Evolutionary conservation across 169 alveolate species (phyloP).

Genomic region (Plasmodium gonderi): DNA sequence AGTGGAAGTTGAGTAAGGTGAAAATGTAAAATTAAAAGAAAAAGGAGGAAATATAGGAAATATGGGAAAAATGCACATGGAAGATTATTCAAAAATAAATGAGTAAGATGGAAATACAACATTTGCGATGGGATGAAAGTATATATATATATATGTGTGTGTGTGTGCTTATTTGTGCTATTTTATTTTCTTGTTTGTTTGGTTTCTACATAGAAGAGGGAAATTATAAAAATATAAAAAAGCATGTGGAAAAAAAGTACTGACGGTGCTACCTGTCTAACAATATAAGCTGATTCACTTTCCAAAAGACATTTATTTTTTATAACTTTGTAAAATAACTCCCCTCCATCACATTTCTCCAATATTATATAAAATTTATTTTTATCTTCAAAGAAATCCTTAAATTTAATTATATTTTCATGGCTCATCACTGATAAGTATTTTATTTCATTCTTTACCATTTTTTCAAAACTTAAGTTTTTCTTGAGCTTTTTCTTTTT

Average conservation of each 20-base stretch:
- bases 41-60: too few relatives aligned
- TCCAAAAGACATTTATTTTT: slow-evolving; percentile 78
- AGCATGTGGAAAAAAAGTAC: not conserved
- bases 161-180: not conserved
- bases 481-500: slow-evolving; percentile 47
- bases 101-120: too few relatives aligned
- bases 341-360: slow-evolving; percentile 89
- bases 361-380: slow-evolving; percentile 78
- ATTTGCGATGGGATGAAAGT: too few relatives aligned
- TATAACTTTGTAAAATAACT: slow-evolving; percentile 81
- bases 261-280: slow-evolving; percentile 47
- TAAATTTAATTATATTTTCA: slow-evolving; percentile 76
- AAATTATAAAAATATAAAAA: not conserved
- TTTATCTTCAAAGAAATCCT: slow-evolving; percentile 80
- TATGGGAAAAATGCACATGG: too few relatives aligned
- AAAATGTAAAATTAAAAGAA: too few relatives aligned
- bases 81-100: too few relatives aligned
- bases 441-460: slow-evolving; percentile 66
- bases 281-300: slow-evolving; percentile 60
- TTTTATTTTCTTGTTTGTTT: not conserved
- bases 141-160: too few relatives aligned
- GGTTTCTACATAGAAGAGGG: too few relatives aligned
- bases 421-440: slow-evolving; percentile 74
- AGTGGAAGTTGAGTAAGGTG: not conserved
- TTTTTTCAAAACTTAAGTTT: slow-evolving; percentile 33